phyloP scores from a whole-genome alignment of 2,329 filamentous ascomycete genomes.

The Fusarium dimerum region DNA sequence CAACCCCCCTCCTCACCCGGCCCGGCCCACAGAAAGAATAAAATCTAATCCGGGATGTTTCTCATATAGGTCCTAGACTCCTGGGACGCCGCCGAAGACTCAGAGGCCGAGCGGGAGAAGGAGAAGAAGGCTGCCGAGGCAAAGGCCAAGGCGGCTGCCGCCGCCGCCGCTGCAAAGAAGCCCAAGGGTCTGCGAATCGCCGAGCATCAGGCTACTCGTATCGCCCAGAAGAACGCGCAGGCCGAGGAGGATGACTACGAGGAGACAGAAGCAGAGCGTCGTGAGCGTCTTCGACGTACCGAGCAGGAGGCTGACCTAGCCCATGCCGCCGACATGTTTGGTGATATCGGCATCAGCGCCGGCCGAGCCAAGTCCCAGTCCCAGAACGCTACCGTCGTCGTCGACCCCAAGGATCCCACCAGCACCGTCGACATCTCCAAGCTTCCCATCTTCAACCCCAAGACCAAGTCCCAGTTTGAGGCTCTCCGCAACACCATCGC shows the following conservation, averaged over 20 bases:
- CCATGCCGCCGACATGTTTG: conserved; percentile 91
- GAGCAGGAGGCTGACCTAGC: conserved; percentile 88
- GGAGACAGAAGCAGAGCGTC: conserved; percentile 71
- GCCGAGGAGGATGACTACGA: conserved; percentile 65
- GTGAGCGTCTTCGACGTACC: conserved; percentile 72
- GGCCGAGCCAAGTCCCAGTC: conserved; percentile 69
- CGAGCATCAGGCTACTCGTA: conserved; percentile 67
- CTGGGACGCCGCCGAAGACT: conserved; percentile 97
- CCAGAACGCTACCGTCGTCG: conserved; percentile 56
- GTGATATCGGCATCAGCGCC: conserved; percentile 65
- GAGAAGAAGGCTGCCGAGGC: conserved; percentile 81
- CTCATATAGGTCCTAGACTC: conserved; percentile 79
- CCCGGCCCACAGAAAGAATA: no score
- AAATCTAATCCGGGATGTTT: conserved; percentile 4
- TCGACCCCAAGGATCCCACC: conserved; percentile 72
- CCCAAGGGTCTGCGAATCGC: conserved; percentile 82
- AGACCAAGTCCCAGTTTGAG: conserved; percentile 83
- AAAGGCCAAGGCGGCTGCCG: conserved; percentile 86
- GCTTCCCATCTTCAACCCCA: conserved; percentile 85
- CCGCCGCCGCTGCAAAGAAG: conserved; percentile 89
- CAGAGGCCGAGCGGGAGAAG: conserved; percentile 95
- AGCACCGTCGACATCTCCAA: conserved; percentile 78
- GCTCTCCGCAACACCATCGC: conserved; percentile 75
- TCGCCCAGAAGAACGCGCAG: conserved; percentile 49
- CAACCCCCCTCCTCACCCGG: neutral